phyloP scores from a whole-genome alignment of 2,329 filamentous ascomycete genomes.

The Penicillium sp. region DNA sequence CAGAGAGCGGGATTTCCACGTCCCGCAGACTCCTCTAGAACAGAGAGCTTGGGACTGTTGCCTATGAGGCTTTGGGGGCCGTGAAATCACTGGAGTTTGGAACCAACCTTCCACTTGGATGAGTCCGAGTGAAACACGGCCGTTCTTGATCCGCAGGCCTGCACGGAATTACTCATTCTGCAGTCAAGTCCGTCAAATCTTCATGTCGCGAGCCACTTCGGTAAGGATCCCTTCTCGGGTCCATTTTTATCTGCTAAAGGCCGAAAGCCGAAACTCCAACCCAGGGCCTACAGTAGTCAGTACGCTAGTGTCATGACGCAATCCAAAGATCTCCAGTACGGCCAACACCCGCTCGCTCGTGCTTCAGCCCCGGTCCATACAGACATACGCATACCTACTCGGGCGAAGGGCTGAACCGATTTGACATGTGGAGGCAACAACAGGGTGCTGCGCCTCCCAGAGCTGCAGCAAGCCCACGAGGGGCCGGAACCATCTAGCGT shows the following conservation, averaged over 20 bases:
- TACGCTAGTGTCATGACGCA: not conserved
- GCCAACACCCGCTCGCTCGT: not conserved
- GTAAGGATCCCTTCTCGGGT: not conserved
- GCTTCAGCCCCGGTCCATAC: not conserved
- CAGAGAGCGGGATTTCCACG: not conserved
- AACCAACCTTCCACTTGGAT: not conserved
- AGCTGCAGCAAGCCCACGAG: not conserved
- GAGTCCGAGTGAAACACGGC: not conserved
- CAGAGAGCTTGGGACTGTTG: not conserved
- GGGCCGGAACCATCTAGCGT: not conserved
- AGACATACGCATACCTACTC: not conserved
- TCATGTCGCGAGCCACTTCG: not conserved
- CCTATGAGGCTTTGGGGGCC: not conserved
- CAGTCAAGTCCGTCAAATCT: not conserved
- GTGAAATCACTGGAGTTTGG: not conserved
- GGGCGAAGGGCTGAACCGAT: conserved; percentile 3
- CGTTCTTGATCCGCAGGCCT: not conserved
- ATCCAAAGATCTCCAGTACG: not conserved
- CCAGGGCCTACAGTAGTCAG: not conserved
- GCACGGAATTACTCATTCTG: not conserved
- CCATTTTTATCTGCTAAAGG: not conserved
- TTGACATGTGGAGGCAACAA: not conserved
- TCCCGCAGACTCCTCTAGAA: not conserved
- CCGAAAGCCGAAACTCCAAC: conserved; percentile 1
- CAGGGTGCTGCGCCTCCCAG: conserved; percentile 6